Evolutionary conservation across 768 basidiomycete genomes (phyloP).

Genomic region (Tulasnella sp.): DNA sequence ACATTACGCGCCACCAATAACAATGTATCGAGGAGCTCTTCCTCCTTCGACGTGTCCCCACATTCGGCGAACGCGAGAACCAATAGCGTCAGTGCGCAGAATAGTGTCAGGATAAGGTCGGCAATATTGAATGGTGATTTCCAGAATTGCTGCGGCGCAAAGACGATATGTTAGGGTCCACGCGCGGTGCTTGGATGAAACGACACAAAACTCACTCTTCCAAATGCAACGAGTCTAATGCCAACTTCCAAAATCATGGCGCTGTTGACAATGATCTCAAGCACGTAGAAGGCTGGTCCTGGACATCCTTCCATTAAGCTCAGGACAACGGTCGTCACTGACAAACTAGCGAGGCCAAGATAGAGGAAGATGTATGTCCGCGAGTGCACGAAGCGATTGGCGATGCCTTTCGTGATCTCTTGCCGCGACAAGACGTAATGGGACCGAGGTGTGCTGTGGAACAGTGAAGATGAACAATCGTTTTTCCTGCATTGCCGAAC

Average conservation of each 20-base stretch:
- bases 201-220: slow-evolving; percentile 50
- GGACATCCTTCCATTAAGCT: slow-evolving; percentile 80
- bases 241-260: slow-evolving; percentile 92
- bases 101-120: slow-evolving; percentile 76
- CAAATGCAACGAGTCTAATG: slow-evolving; percentile 87
- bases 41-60: slow-evolving; percentile 72
- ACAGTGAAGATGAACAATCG: no score
- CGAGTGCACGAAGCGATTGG: slow-evolving; percentile 85
- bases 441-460: neutral
- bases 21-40: slow-evolving; percentile 88
- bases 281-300: slow-evolving; percentile 73
- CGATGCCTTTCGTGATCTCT: slow-evolving; percentile 47
- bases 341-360: slow-evolving; percentile 78
- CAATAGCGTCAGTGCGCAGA: slow-evolving; percentile 83
- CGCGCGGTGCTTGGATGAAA: neutral
- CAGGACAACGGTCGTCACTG: slow-evolving; percentile 74
- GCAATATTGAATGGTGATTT: slow-evolving; percentile 85
- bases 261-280: slow-evolving; percentile 80
- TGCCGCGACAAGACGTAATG: slow-evolving; percentile 8
- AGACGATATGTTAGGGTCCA: neutral
- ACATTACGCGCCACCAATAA: slow-evolving; percentile 87
- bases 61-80: slow-evolving; percentile 85
- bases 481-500: no score
- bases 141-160: slow-evolving; percentile 75
- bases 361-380: slow-evolving; percentile 80